Base-by-base conservation (phyloP, 1,284 basidiomycete genomes). In the Rhodotorula sp. region DNA sequence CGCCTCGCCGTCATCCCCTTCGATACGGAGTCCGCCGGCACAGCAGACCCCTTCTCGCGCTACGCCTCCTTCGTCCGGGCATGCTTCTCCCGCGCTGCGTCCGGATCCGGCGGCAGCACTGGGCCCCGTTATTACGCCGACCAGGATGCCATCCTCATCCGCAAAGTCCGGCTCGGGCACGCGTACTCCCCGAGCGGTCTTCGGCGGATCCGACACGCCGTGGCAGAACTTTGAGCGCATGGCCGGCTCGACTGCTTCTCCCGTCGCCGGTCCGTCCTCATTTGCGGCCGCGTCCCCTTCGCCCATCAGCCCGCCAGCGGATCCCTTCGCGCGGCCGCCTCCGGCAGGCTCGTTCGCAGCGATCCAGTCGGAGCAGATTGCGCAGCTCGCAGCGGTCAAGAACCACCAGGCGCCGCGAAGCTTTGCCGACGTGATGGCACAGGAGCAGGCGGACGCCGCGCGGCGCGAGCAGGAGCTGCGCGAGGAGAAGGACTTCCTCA, bases 201-300 rank as follows among this genome's bases (percentile, higher is more conserved):
- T 78, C n/a, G 71, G 72, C 27, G 74, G 74, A 2, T 75, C 76
- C 45, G 78, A 80, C 57, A 66, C 66, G 23, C 73, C 77, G 14
- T 78, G 79, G 79, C 75, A 77, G 61, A 77, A 78, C 64, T 78
- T 66, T 55, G 65, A 64, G 3, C 64, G 55, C 10, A 66, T 73
- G 17, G 78, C 82, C 16, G 16, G 25, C 2, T 74, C 82, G 7
- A 53, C 76, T 19, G 67, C 79, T 3, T 75, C 81, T 0, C 34
- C 34, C 34, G 34, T 34, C 34, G 34, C 79, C 79, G 1, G 64
- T 77, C 10, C 57, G 8, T 27, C 60, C 7, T n/a, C 77, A 1
- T 70, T 74, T 4, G 73, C 80, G 13, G 73, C 80, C 5, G 77
- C 83, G 3, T 81, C 83, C 0, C 74, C 78, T 1, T 77, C 53